Conservation (phyloP, 371 early-diverging fungal genomes). For the Mucor irregularis region DNA sequence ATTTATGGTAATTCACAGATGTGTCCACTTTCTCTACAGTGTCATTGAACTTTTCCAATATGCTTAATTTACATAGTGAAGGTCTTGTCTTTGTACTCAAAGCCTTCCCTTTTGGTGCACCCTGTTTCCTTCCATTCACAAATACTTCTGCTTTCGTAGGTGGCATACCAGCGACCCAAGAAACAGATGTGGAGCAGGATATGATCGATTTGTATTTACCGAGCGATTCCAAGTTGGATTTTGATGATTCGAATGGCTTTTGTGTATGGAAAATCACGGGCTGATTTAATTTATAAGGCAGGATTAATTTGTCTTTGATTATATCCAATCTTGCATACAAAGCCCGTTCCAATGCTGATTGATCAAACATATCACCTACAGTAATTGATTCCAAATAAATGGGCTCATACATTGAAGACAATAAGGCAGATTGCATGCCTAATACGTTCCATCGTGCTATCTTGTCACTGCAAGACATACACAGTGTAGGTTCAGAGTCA, state of each 20-base stretch:
- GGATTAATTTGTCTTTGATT: slow-evolving; percentile 6
- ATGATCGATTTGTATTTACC: not conserved
- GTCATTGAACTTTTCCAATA: slow-evolving; percentile 29
- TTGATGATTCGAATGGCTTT: slow-evolving; percentile 51
- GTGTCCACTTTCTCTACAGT: not conserved
- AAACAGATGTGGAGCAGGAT: slow-evolving; percentile 37
- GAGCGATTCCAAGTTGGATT: slow-evolving; percentile 27
- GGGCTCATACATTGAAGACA: slow-evolving; percentile 59
- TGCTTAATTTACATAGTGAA: slow-evolving; percentile 43
- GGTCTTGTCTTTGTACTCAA: slow-evolving; percentile 49
- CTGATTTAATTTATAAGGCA: slow-evolving; percentile 26
- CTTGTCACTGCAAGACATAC: slow-evolving; percentile 92
- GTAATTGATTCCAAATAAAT: slow-evolving; percentile 68
- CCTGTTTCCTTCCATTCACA: slow-evolving; percentile 59
- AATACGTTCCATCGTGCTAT: slow-evolving; percentile 83
- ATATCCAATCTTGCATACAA: slow-evolving; percentile 50
- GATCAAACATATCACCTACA: slow-evolving; percentile 69
- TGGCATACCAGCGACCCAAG: slow-evolving; percentile 52
- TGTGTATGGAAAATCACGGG: slow-evolving; percentile 32
- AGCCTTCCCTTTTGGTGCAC: slow-evolving; percentile 49
- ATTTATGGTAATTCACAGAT: slow-evolving; percentile 37
- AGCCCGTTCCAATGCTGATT: slow-evolving; percentile 61
- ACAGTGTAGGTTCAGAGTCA: slow-evolving; percentile 76
- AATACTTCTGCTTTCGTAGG: slow-evolving; percentile 53
- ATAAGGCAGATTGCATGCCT: slow-evolving; percentile 72